These are phyloP conservation scores for Globisporangium camurandrum DNA, from an alignment of 352 stramenopile species.

Conservation along the genomic window DNA sequence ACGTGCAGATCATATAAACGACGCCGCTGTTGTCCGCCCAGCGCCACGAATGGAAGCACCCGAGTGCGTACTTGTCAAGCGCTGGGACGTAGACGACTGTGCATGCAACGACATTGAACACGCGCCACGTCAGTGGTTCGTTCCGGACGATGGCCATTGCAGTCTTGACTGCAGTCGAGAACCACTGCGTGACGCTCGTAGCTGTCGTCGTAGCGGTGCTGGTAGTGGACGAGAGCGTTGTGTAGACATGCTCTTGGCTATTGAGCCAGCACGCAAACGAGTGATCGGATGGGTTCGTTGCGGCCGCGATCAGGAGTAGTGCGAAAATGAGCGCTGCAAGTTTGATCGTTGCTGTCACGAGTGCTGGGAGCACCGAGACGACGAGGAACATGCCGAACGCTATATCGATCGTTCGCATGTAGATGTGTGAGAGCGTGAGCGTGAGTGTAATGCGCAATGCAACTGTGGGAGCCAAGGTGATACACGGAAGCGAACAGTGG, in stretches of 20 bases:
- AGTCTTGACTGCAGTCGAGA: conserved; percentile 64
- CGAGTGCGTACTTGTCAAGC: conserved; percentile 57
- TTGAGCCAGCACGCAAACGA: conserved; percentile 66
- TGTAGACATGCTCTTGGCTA: conserved; percentile 46
- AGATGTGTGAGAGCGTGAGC: background rate
- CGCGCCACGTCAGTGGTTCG: conserved; percentile 51
- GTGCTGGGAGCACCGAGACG: conserved; percentile 48
- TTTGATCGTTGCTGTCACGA: conserved; percentile 37
- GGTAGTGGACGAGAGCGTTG: conserved; percentile 21
- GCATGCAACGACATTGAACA: conserved; percentile 53
- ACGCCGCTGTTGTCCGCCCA: conserved; percentile 60
- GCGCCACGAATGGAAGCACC: conserved; percentile 57
- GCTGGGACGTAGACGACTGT: conserved; percentile 58
- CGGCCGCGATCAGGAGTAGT: conserved; percentile 20
- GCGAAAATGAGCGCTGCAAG: conserved; percentile 23
- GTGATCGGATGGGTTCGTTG: conserved; percentile 61
- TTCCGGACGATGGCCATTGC: conserved; percentile 58
- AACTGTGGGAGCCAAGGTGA: background rate
- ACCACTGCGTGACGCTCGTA: conserved; percentile 44
- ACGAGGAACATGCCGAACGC: conserved; percentile 68
- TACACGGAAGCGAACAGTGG: too few relatives aligned
- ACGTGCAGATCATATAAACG: conserved; percentile 47
- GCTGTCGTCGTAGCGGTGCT: background rate
- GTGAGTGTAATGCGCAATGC: background rate
- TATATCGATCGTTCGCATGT: conserved; percentile 8